These are phyloP conservation scores for Coffea humblotiana DNA, from an alignment of 305 asterid species.

Conservation along the genomic window DNA sequence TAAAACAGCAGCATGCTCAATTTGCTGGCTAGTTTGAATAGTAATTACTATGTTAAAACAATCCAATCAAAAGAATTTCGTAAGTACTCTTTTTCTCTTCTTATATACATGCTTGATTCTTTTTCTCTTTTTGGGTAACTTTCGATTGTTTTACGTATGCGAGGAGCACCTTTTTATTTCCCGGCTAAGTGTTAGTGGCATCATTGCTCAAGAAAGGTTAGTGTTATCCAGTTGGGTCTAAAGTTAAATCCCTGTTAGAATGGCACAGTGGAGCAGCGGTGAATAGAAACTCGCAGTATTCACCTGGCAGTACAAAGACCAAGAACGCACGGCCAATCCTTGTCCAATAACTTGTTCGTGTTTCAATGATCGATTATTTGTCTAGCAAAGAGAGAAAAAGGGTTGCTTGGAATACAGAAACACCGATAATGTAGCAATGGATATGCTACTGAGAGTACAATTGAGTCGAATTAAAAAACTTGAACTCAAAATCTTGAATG, in stretches of 20 bases:
- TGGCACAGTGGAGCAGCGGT: not conserved
- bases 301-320: not conserved
- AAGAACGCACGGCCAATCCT: too few species aligned
- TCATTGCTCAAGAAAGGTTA: not conserved
- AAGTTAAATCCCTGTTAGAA: not conserved
- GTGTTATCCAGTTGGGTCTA: not conserved
- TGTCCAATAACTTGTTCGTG: not conserved
- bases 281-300: too few species aligned
- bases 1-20: not conserved
- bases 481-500: too few species aligned
- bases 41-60: not conserved
- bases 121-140: not conserved
- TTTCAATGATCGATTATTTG: too few species aligned
- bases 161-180: not conserved
- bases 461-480: too few species aligned
- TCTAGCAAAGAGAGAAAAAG: too few species aligned
- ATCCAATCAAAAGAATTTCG: not conserved
- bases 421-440: not conserved
- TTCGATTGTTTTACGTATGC: not conserved
- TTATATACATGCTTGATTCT: not conserved
- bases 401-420: too few species aligned
- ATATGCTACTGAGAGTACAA: too few species aligned
- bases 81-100: not conserved
- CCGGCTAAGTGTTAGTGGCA: not conserved
- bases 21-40: not conserved